Evolutionary conservation across 2,329 filamentous ascomycete genomes (phyloP), one percentile per base, ranked within the genome.

Genomic region (Cladosporium sp.): DNA sequence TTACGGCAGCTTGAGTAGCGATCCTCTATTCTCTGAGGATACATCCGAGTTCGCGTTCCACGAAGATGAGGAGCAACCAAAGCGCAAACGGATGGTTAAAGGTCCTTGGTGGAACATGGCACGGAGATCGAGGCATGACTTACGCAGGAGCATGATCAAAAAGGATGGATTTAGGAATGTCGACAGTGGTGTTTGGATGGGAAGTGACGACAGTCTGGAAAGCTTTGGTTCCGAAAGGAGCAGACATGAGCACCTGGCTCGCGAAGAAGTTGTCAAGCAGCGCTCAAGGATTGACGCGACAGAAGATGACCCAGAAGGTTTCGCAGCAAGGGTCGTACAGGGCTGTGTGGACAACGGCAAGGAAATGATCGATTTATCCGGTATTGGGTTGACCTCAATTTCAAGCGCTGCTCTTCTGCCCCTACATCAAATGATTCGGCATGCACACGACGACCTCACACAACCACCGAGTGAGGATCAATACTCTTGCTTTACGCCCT

Each of bases 1-100:
- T 34, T 62, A 62, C 43, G 66, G 58, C 55, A 59, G 56, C 35
- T 71, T 78, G 57, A 87, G 84, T 16, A 87, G 85, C 63, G 85
- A 89, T 61, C 84, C 84, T 3, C 78, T 87, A 22, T 89, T 89
- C 68, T 87, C 84, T 65, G 85, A 89, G 54, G 84, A 87, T 61
- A 61, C 59, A 2, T 66, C 65, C 6, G 84, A 87, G 53, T 82
- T 82, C 2, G 78, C 79, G 1, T 66, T 84, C 44, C 58, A 86
- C 55, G 84, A 85, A 60, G 87, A 87, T 62, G 71, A 75, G 18
- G 71, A 75, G 19, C 71, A 78, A 44, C 75, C 75, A 1, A 74
- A 77, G 57, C 77, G 78, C 55, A 88, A 87, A 71, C 77, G 75
- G 60, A 77, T 80, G 45, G 83, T 85, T 56, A 71, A 81, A 41